Percentiles rank a stretch among this genome's conserved stretches.
Evolutionary conservation across 108 stramenopile genomes (phyloP).

Genomic region (Chaetoceros muelleri): DNA sequence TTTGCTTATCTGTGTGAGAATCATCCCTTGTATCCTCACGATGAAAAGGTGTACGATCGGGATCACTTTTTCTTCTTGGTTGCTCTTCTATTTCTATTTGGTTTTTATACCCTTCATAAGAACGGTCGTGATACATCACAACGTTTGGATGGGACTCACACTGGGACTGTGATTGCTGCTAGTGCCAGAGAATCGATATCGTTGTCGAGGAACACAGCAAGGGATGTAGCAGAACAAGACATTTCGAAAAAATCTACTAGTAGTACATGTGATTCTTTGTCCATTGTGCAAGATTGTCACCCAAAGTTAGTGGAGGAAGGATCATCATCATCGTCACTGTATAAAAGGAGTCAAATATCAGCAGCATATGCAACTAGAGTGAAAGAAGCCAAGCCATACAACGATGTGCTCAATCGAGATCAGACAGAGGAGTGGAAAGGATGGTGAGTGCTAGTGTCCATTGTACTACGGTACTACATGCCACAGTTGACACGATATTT

Average conservation of each 20-base stretch:
- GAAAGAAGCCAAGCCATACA: conserved; percentile 3
- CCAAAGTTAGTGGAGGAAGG: background rate
- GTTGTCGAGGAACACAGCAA: background rate
- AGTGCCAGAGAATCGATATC: background rate
- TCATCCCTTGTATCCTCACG: conserved; percentile 73
- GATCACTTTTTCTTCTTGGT: conserved; percentile 73
- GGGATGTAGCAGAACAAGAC: background rate
- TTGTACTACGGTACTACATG: too few relatives aligned
- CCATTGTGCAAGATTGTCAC: too few relatives aligned
- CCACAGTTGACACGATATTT: background rate
- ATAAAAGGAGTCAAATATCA: background rate
- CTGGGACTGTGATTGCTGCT: background rate
- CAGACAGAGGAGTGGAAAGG: conserved; percentile 99
- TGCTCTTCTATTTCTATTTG: conserved; percentile 41
- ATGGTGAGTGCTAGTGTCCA: too few relatives aligned
- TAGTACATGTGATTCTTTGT: too few relatives aligned
- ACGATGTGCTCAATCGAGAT: conserved; percentile 86
- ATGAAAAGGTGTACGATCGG: conserved; percentile 68
- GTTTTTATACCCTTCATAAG: conserved; percentile 35
- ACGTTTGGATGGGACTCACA: too few relatives aligned
- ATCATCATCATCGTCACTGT: background rate
- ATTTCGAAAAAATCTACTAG: background rate
- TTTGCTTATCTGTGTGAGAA: conserved; percentile 79
- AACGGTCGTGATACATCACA: too few relatives aligned
- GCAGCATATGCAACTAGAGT: background rate